These are phyloP conservation scores for Mrakia gelida DNA, from an alignment of 768 basidiomycete genomes.

Conservation along the genomic window DNA sequence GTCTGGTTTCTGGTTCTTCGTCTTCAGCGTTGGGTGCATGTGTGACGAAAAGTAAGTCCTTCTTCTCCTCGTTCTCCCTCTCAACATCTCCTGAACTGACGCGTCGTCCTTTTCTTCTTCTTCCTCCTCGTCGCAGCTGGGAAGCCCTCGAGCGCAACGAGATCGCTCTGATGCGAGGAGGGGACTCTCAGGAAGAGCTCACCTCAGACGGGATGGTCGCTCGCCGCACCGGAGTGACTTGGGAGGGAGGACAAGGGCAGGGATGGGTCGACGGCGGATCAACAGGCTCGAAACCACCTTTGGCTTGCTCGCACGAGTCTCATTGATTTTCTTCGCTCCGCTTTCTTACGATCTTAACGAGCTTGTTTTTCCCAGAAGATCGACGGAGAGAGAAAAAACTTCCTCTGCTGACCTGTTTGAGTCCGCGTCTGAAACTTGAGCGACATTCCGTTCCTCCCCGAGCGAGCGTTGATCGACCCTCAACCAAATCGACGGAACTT, in stretches of 20 bases:
- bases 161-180: background rate
- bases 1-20: background rate
- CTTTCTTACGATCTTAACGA: no score
- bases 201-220: background rate
- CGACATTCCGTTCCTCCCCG: no score
- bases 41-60: background rate
- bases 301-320: no score
- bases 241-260: background rate
- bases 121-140: background rate
- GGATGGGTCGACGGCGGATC: background rate
- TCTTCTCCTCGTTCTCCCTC: background rate
- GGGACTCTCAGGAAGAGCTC: background rate
- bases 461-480: no score
- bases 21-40: background rate
- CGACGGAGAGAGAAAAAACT: no score
- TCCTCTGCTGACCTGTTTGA: no score
- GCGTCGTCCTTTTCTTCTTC: background rate
- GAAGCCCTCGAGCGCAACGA: background rate
- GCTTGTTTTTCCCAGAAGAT: no score
- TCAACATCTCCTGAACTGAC: background rate
- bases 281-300: no score
- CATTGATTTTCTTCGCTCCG: no score
- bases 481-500: no score
- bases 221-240: background rate
- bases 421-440: no score